Evolutionary conservation across 345 rosid species (phyloP), one percentile per base, ranked within the genome.

Genomic region (Boechera stricta): DNA sequence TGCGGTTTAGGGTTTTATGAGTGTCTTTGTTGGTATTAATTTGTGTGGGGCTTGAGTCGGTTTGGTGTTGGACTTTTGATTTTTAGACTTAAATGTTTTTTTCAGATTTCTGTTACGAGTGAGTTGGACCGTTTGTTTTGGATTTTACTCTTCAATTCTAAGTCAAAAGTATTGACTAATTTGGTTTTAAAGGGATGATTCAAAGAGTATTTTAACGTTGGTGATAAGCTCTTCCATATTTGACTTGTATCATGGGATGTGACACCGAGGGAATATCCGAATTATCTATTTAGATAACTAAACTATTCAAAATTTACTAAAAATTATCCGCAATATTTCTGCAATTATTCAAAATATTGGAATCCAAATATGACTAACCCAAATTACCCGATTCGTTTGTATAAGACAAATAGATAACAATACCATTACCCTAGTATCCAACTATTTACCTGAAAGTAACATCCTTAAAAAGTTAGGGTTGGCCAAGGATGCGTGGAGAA

Each of bases 1-100:
- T 35, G 64, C 8, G 61, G 38, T 47, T 57, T 77, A 45, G 76
- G 73, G 7, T 72, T 72, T 49, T 29, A 71, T 45, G 67, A 54
- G 66, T 77, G 38, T 35, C 6, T 45, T 21, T 63, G 42, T 44
- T 71, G 59, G 60, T 63, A 41, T 64, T 55, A 63, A 5, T 28
- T 16, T 61, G 60, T 71, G 72, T 77, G 76, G 67, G 66, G 76
- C 2, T 70, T 70, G 45, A 26, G 53, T 54, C 5, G 67, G 74
- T 71, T 56, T 77, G 72, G 45, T 48, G 42, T 56, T 77, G 7
- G 55, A 69, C 70, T 76, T 45, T 13, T 54, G 52, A 42, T n/a
- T 47, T 57, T 2, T 56, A 77, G 44, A 38, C 45, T 64, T 5
- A 21, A 5, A 39, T 39, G 7, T 33, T 10, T 67, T 26, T 41